Evolutionary conservation across 2,329 filamentous ascomycete species (phyloP), one percentile per base, ranked within the genome.

Genomic region (Lojkania enalia): DNA sequence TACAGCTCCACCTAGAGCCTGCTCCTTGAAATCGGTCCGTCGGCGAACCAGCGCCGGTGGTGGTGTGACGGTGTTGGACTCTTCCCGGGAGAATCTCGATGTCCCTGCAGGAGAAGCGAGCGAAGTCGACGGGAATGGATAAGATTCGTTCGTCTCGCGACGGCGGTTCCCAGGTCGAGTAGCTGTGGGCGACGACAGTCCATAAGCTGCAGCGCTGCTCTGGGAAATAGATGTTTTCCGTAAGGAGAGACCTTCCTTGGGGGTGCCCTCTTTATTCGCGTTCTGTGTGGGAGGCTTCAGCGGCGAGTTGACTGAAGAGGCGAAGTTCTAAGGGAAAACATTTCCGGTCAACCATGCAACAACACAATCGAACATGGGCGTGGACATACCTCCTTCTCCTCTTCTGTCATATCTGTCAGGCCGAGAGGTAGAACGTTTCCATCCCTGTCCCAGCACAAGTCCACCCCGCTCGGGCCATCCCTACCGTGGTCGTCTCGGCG

Each of bases 271-370:
- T 74, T 88, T 92, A 59, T 76, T 78, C 18, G 75, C 69, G 49
- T 76, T 81, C 62, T 88, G 86, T 21, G 84, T 82, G 15, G 88
- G 88, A 6, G 88, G 87, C 71, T 97, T 97, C 57, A 96, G 77
- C 23, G 90, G 87, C 25, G 94, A 96, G 70, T 97, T 99, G 65
- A 99, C 90, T 53, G 95, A 94, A 39, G 81, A 82, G 39, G 83
- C 73, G 71, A 96, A 96, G 52, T 87, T 76, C 87, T 96, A 61
- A 57, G 54, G 48, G 48, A n/a, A 67, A 42, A 39, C 48, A 31
- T 38, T 42, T 40, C 9, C 39, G 5, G 49, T 62, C 45, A 60
- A 57, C 20, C 27, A 39, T 20, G 38, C 5, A n/a, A n/a, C 14
- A 45, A 19, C 20, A 38, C 45, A 33, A 36, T 36, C 23, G 16